Conservation (phyloP, 2,329 filamentous ascomycete species). For the Curvularia lunata region DNA sequence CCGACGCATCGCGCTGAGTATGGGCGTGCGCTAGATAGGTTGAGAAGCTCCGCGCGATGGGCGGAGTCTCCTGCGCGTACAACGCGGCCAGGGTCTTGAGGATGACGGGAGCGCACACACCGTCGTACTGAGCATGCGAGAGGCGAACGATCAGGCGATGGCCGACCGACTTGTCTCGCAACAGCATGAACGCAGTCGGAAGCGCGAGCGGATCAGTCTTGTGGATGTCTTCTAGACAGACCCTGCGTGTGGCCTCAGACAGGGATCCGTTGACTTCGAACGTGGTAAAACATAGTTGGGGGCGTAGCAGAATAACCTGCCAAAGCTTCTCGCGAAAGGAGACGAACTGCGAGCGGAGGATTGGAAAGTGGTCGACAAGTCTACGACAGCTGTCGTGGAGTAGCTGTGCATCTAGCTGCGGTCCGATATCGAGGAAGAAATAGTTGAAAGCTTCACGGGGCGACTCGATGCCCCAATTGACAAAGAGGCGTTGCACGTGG, state of each 20-base stretch:
- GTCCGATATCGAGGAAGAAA: slow-evolving; percentile 1
- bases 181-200: slow-evolving; percentile 9
- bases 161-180: not conserved
- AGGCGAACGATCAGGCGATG: slow-evolving; percentile 16
- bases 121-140: slow-evolving; percentile 27
- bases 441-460: slow-evolving; percentile 5
- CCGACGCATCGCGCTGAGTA: slow-evolving; percentile 16
- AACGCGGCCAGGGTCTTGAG: slow-evolving; percentile 3
- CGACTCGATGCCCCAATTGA: not conserved
- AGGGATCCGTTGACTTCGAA: not conserved
- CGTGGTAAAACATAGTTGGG: not conserved
- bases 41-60: not conserved
- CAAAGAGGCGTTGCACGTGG: not conserved
- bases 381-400: too few species aligned
- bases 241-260: not conserved
- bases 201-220: not conserved
- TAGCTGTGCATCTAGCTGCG: not conserved
- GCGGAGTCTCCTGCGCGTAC: too few species aligned
- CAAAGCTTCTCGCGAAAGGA: not conserved
- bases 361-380: slow-evolving; percentile 3
- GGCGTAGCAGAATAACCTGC: slow-evolving; percentile 1
- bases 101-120: slow-evolving; percentile 13
- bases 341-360: not conserved
- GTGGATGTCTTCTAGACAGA: slow-evolving; percentile 3
- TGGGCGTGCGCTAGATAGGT: slow-evolving; percentile 4